A percentile compares a stretch with the other conserved stretches of the same genome.
Conservation (phyloP, 75 land plant species). For the Sequoiadendron giganteum region DNA sequence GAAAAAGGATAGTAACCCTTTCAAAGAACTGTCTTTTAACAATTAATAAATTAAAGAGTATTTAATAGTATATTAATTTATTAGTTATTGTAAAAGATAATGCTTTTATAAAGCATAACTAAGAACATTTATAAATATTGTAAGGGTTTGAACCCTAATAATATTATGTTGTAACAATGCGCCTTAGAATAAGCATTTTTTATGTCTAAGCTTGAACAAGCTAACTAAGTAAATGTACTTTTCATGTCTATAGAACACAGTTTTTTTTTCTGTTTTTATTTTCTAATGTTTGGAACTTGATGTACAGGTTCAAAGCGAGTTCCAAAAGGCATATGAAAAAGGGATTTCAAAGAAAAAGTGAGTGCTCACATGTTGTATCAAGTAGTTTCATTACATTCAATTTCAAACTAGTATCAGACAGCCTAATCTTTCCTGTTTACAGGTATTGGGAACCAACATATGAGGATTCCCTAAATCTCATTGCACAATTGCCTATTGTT, state of each 20-base stretch:
- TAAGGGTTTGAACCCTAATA: no score
- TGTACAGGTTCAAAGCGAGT: constrained; percentile 87
- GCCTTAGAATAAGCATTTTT: background rate
- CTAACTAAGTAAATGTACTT: background rate
- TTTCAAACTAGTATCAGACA: background rate
- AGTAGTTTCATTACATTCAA: background rate
- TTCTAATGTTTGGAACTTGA: background rate
- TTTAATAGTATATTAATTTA: no score
- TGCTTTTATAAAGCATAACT: no score
- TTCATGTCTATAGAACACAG: background rate
- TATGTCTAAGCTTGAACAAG: background rate
- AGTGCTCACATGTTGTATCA: background rate
- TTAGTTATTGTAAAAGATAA: no score
- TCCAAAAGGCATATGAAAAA: constrained; percentile 92
- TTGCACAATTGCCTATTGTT: constrained; percentile 81
- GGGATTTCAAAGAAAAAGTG: constrained; percentile 92
- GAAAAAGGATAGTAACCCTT: no score
- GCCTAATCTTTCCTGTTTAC: constrained; percentile 1
- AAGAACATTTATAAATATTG: no score
- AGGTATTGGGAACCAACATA: constrained; percentile 98
- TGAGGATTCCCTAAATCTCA: constrained; percentile 89
- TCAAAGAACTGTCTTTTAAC: no score
- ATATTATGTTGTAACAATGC: no score
- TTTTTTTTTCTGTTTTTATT: background rate
- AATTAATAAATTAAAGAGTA: no score